phyloP scores from a whole-genome alignment of 1,139 yeast species.

The Blastobotrys proliferans region DNA sequence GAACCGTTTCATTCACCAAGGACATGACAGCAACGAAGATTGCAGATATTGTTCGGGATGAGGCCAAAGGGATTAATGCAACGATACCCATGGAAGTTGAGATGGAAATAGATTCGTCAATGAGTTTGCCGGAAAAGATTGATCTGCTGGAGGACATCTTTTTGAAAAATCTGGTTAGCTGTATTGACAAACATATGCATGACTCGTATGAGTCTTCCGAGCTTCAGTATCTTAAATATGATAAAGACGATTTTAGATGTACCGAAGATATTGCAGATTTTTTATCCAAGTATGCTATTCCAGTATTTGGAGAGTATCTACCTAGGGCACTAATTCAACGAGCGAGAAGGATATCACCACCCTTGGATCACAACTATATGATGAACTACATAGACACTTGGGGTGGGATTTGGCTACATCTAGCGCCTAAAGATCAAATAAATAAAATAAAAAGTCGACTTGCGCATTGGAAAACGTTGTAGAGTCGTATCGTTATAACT shows the following conservation, averaged over 20 bases:
- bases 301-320: constrained; percentile 48
- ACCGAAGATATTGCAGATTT: constrained; percentile 44
- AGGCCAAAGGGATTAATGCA: constrained; percentile 14
- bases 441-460: constrained; percentile 3
- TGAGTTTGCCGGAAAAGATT: constrained; percentile 5
- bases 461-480: constrained; percentile 1
- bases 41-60: constrained; percentile 39
- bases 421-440: constrained; percentile 8
- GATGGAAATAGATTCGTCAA: constrained; percentile 6
- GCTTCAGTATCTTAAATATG: constrained; percentile 47
- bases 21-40: constrained; percentile 59
- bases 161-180: constrained; percentile 35
- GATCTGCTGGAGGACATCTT: constrained; percentile 6
- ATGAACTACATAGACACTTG: constrained; percentile 11
- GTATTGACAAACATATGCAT: constrained; percentile 52
- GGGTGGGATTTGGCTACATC: constrained; percentile 16
- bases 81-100: constrained; percentile 5
- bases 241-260: constrained; percentile 34
- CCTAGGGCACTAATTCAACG: constrained; percentile 29
- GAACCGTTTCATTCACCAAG: constrained; percentile 61
- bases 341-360: constrained; percentile 3
- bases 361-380: constrained; percentile 4
- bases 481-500: too few relatives aligned
- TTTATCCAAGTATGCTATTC: constrained; percentile 49
- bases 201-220: constrained; percentile 55